Base-by-base conservation (phyloP, 2,329 filamentous ascomycete genomes). In the Fusarium virguliforme region DNA sequence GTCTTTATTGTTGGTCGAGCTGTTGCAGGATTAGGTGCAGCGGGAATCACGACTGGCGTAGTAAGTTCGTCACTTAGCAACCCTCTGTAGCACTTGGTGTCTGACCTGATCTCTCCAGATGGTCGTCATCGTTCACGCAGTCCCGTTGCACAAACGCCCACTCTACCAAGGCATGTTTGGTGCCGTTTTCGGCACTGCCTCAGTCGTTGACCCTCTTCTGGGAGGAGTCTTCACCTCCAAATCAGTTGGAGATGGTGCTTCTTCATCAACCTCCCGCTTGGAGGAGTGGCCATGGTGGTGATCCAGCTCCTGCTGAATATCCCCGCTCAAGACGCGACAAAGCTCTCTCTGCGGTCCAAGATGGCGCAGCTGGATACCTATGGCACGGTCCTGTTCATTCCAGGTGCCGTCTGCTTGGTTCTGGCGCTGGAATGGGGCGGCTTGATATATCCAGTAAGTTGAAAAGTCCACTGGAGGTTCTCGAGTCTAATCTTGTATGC, bases 321-420 rank as follows among this genome's bases (percentile, higher is more conserved):
- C 10, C 61, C 68, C 8, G 40, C 65, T 2, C 53, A 51, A 46
- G 62, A 59, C 26, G 67, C 65, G 38, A 66, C 40, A 22, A 64
- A 79, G 15, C 75, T 70, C 8, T 68, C 75, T 1, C 41, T 82
- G 8, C 77, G 76, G 67, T 75, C 81, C 50, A 84, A 86, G 57
- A 67, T 87, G 51, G 79, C 81, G 67, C 83, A 85, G 1, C 77
- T 89, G 32, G 87, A 90, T 65, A 83, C 86, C 0, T 74, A 87
- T 6, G 88, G 89, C 22, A 88, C 86, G 15, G 63, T 85, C 3
- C 81, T 87, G 70, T 85, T 91, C 65, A 76, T 90, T 4, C 88
- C 88, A 0, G 83, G 83, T 5, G 80, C 81, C 8, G 75, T 85
- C 40, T 86, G 82, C 62, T 76, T 86, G 3, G 64, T 86, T 1